These are phyloP conservation scores for Breviolum minutum DNA, from an alignment of 73 alveolate genomes.

Conservation along the genomic window DNA sequence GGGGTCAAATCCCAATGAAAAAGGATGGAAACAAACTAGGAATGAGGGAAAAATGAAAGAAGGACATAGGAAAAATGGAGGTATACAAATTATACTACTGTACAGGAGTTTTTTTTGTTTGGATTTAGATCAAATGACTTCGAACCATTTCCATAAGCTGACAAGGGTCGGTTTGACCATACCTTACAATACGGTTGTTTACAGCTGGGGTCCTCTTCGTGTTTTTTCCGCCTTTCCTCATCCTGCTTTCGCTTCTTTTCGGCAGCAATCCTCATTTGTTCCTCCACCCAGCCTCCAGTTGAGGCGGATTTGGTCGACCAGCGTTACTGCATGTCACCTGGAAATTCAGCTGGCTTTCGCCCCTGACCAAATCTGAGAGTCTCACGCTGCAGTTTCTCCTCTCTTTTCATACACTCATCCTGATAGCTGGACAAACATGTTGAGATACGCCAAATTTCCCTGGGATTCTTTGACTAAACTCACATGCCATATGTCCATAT, in stretches of 20 bases:
- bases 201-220: slow-evolving; percentile 39
- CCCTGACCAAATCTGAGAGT: background rate
- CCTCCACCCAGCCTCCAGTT: slow-evolving; percentile 82
- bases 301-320: background rate
- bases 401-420: slow-evolving; percentile 91
- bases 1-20: background rate
- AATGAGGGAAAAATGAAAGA: background rate
- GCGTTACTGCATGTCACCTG: too few species aligned
- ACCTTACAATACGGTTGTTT: background rate
- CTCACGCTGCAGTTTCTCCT: slow-evolving; percentile 83
- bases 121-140: too few species aligned
- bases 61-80: too few species aligned
- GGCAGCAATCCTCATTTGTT: slow-evolving; percentile 88
- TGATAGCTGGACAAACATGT: background rate
- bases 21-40: background rate
- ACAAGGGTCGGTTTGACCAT: too few species aligned
- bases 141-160: too few species aligned
- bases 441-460: too few species aligned
- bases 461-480: too few species aligned
- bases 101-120: too few species aligned
- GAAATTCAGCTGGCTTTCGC: background rate
- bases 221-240: slow-evolving; percentile 69
- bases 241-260: slow-evolving; percentile 80
- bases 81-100: too few species aligned
- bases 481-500: background rate